phyloP scores from a whole-genome alignment of 2,329 filamentous ascomycete species.

The Arthrobotrys megalospora region DNA sequence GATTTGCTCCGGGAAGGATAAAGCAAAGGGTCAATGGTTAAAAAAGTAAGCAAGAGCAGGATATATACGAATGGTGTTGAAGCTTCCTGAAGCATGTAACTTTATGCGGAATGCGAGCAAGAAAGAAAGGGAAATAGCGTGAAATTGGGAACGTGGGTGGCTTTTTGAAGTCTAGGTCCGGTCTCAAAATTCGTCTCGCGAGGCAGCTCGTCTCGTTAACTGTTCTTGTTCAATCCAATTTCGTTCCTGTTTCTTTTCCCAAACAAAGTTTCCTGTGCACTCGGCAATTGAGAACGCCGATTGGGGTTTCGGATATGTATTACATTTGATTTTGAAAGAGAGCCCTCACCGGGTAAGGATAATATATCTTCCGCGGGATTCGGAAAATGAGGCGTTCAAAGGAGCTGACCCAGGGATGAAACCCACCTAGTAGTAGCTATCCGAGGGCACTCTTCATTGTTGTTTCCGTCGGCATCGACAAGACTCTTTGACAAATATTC shows the following conservation, averaged over 20 bases:
- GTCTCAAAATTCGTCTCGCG: conserved; percentile 5
- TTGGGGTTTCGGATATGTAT: conserved; percentile 46
- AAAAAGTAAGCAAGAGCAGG: conserved; percentile 15
- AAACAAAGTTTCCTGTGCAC: conserved; percentile 35
- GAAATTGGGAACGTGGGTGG: conserved; percentile 54
- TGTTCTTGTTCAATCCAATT: conserved; percentile 13
- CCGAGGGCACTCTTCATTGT: not conserved
- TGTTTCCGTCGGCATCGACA: conserved; percentile 4
- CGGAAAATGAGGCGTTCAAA: conserved; percentile 44
- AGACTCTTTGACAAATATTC: conserved; percentile 1
- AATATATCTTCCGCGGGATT: conserved; percentile 61
- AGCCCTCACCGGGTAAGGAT: conserved; percentile 39
- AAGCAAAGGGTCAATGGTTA: conserved; percentile 3
- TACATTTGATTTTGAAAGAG: conserved; percentile 28
- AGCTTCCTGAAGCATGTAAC: conserved; percentile 10
- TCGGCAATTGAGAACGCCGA: conserved; percentile 57
- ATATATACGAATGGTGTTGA: conserved; percentile 9
- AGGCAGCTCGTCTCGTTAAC: conserved; percentile 13
- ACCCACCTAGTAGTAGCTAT: conserved; percentile 12
- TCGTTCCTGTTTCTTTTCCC: conserved; percentile 29
- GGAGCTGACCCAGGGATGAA: conserved; percentile 40
- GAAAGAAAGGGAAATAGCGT: conserved; percentile 15
- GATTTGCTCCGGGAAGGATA: conserved; percentile 38
- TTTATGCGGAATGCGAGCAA: conserved; percentile 25
- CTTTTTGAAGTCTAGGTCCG: conserved; percentile 36